Conservation (phyloP, 2,329 filamentous ascomycete species). For the Cordyceps cicadae region DNA sequence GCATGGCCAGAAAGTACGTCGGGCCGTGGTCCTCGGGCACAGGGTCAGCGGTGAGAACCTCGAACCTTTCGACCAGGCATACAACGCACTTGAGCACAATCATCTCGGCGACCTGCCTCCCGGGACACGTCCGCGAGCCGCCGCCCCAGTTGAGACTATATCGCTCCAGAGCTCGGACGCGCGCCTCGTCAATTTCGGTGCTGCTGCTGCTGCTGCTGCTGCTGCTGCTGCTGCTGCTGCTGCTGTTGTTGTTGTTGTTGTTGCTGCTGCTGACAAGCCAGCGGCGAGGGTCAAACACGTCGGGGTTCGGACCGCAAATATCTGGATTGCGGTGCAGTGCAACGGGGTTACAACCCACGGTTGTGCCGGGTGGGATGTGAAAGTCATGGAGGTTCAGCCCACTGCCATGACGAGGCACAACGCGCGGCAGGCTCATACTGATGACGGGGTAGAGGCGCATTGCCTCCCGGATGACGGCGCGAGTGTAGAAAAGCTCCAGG, state of each 20-base stretch:
- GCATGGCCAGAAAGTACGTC: conserved; percentile 45
- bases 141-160: conserved; percentile 45
- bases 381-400: conserved; percentile 32
- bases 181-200: conserved; percentile 13
- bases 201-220: conserved; percentile 2
- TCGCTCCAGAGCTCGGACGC: conserved; percentile 35
- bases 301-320: conserved; percentile 40
- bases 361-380: conserved; percentile 35
- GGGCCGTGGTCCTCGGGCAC: conserved; percentile 26
- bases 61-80: conserved; percentile 35
- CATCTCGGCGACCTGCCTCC: conserved; percentile 42
- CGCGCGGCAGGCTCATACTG: conserved; percentile 42
- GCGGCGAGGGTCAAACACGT: conserved; percentile 36
- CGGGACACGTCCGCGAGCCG: conserved; percentile 42
- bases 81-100: conserved; percentile 37
- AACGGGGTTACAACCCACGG: conserved; percentile 43
- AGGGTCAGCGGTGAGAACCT: conserved; percentile 33
- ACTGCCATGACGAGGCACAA: conserved; percentile 25
- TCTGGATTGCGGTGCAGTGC: conserved; percentile 41
- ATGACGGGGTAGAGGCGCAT: conserved; percentile 44
- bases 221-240: background rate
- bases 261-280: conserved; percentile 30
- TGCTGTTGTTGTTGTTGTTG: background rate
- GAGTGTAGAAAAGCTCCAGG: conserved; percentile 26
- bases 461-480: conserved; percentile 42